Evolutionary conservation across 192 early-diverging fungal genomes (phyloP), one percentile per base, ranked within the genome.

Genomic region (Phycomyces blakesleeanus): DNA sequence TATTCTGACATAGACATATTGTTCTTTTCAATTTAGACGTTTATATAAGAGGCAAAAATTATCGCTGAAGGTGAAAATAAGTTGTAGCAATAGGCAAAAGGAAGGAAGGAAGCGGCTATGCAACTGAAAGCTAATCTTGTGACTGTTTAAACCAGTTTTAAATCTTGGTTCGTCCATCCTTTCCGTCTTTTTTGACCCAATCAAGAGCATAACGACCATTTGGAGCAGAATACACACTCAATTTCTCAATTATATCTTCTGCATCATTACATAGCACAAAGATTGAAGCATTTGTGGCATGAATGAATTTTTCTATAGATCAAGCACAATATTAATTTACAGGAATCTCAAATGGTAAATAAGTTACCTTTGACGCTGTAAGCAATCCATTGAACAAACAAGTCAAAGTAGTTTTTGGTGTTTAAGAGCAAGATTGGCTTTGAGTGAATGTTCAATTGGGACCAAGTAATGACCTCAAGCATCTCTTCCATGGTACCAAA

Each of bases 401-500:
- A 76, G 24, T 84, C 80, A 72, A 85, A 96, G 78, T 83, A 96
- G 16, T 87, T 89, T 38, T 84, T 80, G 44, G 81, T 87, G 71
- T 94, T 91, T 29, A 96, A 70, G 16, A 91, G 65, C 49, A 89
- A 76, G 27, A 96, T 81, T 11, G 92, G 94, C 69, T 94, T 94
- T 51, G 68, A 52, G 70, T 93, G 91, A 57, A 94, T 92, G 38
- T 78, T 81, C 29, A 94, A 73, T 61, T 91, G 85, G 25, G 83
- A 83, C 89, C 91, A 91, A 3, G 91, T 92, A 26, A 82, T 82
- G 21, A 87, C 80, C 75, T 96, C 93, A 4, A 94, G 70, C 51
- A 94, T 73, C 69, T 96, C 94, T 66, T 96, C 93, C 69, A 94
- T 77, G 0, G 94, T 96, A 20, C 91, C 91, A 63, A 79, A 88